Conservation (phyloP, 108 stramenopile species). For the Pelagomonas calceolata region DNA sequence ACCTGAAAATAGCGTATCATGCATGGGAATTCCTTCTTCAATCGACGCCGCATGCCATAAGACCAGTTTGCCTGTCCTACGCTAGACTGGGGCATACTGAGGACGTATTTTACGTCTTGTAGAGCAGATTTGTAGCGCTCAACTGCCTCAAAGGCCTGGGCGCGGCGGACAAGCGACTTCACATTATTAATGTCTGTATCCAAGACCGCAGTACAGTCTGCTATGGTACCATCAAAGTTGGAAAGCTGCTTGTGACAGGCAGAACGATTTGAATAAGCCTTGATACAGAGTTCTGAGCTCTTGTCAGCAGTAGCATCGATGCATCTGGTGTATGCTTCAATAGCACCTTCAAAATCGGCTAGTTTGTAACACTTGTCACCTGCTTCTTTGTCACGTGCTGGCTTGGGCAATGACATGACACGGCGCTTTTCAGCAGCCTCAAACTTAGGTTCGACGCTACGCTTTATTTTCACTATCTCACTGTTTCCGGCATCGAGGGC, state of each 20-base stretch:
- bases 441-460: conserved; percentile 72
- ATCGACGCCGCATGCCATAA: conserved; percentile 65
- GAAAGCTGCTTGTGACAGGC: conserved; percentile 99
- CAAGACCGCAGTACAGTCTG: conserved; percentile 86
- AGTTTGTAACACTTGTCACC: conserved; percentile 85
- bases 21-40: neutral
- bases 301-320: conserved; percentile 62
- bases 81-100: conserved; percentile 67
- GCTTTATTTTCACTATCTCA: conserved; percentile 70
- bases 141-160: conserved; percentile 96
- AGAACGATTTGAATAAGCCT: conserved; percentile 87
- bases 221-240: conserved; percentile 92
- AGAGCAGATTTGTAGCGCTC: conserved; percentile 88
- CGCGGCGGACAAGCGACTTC: conserved; percentile 93
- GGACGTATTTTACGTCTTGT: conserved; percentile 90
- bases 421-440: conserved; percentile 74
- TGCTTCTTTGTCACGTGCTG: conserved; percentile 83
- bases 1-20: neutral
- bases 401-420: conserved; percentile 55
- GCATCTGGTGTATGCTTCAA: conserved; percentile 83
- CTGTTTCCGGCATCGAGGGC: conserved; percentile 87
- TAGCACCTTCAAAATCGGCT: conserved; percentile 56
- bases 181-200: conserved; percentile 89
- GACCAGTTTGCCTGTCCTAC: conserved; percentile 86
- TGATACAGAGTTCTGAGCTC: conserved; percentile 71